Evolutionary conservation across 163 green algal species (phyloP), one percentile per base, ranked within the genome.

Genomic region (Scenedesmus sp.): DNA sequence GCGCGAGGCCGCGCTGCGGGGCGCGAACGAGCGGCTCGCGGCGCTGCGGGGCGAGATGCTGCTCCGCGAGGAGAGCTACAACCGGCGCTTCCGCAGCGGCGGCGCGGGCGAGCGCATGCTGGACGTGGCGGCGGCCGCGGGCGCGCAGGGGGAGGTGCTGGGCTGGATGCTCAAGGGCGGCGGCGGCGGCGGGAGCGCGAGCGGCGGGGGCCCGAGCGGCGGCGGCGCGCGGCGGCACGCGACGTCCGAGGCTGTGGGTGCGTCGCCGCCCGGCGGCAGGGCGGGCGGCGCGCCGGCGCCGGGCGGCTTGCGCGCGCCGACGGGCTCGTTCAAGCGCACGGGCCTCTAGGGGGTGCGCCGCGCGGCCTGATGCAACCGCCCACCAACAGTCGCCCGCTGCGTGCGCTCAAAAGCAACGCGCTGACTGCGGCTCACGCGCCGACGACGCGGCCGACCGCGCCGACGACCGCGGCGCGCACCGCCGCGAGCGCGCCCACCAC

Each of bases 71-170:
- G 87, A 92, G 18, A 90, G 80, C 58, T 92, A 92, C 85, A 92
- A 92, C 81, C 89, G 89, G 62, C 80, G 87, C 80, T 92, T 92
- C 65, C 87, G 87, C 63, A 92, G 90, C 60, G 87, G 87, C 1
- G 87, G 87, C 6, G 64, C 78, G 53, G 87, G 85, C 0, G 74
- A 88, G 75, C 83, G 88, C 42, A 76, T 81, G 22, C 71, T 91
- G 44, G 80, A 85, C 29, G 87, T 89, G 5, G 80, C 64, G 20
- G 54, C 65, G 4, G 87, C 87, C 24, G 63, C 86, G 58, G 70
- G 80, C 57, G 82, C 82, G 2, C 74, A 89, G 54, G 56, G 18
- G 22, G 70, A 75, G 47, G 72, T 85, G 51, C 29, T 83, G 71
- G 64, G 77, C 18, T 89, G 80, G 77, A 89, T 85, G 84, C 60